These are phyloP conservation scores for Hypoxylon sp. DNA, from an alignment of 2,329 filamentous ascomycete species.

Conservation along the genomic window DNA sequence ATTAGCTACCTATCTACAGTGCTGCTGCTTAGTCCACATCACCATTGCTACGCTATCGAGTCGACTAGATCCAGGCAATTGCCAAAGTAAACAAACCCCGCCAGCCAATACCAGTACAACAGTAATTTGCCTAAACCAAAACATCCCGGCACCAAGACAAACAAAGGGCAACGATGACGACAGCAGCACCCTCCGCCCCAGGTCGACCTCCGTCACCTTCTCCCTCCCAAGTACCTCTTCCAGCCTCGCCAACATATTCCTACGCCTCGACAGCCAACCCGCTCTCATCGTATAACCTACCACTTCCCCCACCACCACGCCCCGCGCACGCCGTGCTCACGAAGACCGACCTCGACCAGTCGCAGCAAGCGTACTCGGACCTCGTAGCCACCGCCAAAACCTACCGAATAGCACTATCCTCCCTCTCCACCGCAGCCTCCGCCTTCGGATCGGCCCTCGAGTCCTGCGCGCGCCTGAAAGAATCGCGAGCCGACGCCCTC, in stretches of 20 bases:
- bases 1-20: background rate
- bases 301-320: slow-evolving; percentile 67
- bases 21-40: slow-evolving; percentile 5
- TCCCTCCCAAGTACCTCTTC: slow-evolving; percentile 67
- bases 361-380: slow-evolving; percentile 69
- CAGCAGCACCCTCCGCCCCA: slow-evolving; percentile 11
- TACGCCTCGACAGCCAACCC: slow-evolving; percentile 70
- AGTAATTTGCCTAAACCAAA: slow-evolving; percentile 1
- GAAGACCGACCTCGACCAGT: slow-evolving; percentile 69
- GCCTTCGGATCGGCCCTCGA: slow-evolving; percentile 72
- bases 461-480: slow-evolving; percentile 72
- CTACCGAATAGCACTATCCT: slow-evolving; percentile 69
- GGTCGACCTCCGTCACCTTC: slow-evolving; percentile 57
- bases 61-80: slow-evolving; percentile 5
- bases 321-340: slow-evolving; percentile 67
- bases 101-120: slow-evolving; percentile 21
- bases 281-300: slow-evolving; percentile 66
- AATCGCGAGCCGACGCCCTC: slow-evolving; percentile 68
- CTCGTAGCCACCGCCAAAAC: slow-evolving; percentile 69
- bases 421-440: slow-evolving; percentile 68
- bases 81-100: slow-evolving; percentile 33
- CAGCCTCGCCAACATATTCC: slow-evolving; percentile 69
- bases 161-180: slow-evolving; percentile 19
- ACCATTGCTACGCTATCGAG: slow-evolving; percentile 23
- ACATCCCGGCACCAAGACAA: background rate